Base-by-base conservation (phyloP, 108 stramenopile species). In the Mayamaea pseudoterrestris region DNA sequence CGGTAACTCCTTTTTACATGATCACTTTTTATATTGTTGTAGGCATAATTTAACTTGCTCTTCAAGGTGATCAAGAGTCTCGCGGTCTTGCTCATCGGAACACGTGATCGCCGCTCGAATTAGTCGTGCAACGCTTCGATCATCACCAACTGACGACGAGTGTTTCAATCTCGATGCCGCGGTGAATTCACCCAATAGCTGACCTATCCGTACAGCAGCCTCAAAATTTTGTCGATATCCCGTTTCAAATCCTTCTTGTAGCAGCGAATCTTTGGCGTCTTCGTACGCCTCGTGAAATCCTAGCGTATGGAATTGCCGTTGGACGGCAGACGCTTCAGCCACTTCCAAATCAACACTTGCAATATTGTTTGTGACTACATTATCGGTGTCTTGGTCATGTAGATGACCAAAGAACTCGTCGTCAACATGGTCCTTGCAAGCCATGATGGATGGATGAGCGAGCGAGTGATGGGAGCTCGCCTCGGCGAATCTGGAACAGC, bases 201-300 rank as follows among this genome's bases (percentile, higher is more conserved):
- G 34, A 3, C 84, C 84, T n/a, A 82, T 60, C 14, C 51, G 34
- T 45, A 48, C 50, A 21, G 80, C 56, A 35, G 53, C 55, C 29
- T 58, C 49, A 49, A 71, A 76, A 9, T 68, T 47, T 52, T 72
- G 60, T 35, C 49, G 63, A 55, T 71, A 83, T n/a, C 85, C 85
- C 32, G 50, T 47, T 35, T 74, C 68, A 53, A 88, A 88, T 40
- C 85, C 85, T 44, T 82, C 73, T 59, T 88, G 85, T 20, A 88
- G 27, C 28, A 46, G 32, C n/a, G 41, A 46, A 25, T 88, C 85
- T 50, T 82, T 73, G 8, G 54, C 54, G 29, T 56, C 67, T 43
- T 88, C 85, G 41, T 62, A 88, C 9, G 73, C 67, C 31, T 88
- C 73, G 6, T 75, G 59, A 37, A 68, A 88, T 1, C 61, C 74